Evolutionary conservation across 1,139 yeast species (phyloP), one percentile per base, ranked within the genome.

Genomic region (Sugiyamaella xylanicola): DNA sequence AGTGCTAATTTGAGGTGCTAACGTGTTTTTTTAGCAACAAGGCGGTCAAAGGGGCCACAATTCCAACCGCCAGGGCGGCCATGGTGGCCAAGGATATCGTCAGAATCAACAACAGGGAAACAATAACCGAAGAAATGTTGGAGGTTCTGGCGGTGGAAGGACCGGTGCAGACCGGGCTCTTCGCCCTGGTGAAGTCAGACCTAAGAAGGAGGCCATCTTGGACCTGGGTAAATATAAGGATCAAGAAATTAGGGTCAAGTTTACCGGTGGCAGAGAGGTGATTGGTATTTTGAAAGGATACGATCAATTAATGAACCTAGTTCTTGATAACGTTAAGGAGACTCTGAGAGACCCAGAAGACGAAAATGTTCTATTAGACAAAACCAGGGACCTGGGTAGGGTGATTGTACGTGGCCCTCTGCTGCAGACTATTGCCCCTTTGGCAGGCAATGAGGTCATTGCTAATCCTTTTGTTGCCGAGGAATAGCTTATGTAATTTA

Each of bases 291-390:
- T 93, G 64, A 89, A 87, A 66, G 98, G 99, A 17, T 91, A 81
- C 69, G 99, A 93, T 70, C 95, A 88, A 71, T 79, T 91, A 71
- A 87, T 92, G 95, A 93, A 93, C 73, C 77, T 93, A 64, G 98
- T 93, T 7, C 79, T 93, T 63, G 97, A 91, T 65, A 85, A 91
- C 47, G 92, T 88, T 11, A 79, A 79, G 48, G 97, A 93, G 70
- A 63, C 68, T 1, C 58, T 68, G 35, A 61, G 68, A 48, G 91
- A 86, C 60, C 81, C 85, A 16, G 85, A 83, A 52, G 90, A 85
- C 60, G 84, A 78, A 29, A 77, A 81, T 5, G 73, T 74, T 9
- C 68, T 75, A 13, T 70, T 76, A 52, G 77, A 77, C 42, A 73
- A 83, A 61, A 84, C 87, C 1, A 81, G 97, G 68, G 67, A 70